Conservation (phyloP, 1,139 yeast genomes). For the Debaryomyces psychrophilus region DNA sequence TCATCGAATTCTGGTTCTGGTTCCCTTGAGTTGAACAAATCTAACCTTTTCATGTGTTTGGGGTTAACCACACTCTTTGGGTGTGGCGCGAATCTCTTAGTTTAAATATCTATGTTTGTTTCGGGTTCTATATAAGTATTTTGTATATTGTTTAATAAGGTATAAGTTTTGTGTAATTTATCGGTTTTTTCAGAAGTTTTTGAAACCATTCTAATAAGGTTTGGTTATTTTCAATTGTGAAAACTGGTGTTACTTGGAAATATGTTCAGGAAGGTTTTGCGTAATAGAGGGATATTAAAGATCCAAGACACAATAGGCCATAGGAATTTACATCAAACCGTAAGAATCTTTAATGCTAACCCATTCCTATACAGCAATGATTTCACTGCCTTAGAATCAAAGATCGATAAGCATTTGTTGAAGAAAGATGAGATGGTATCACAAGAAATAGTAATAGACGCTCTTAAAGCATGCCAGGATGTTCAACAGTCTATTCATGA, state of each 20-base stretch:
- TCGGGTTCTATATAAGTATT: slow-evolving; percentile 1
- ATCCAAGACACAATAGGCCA: not conserved
- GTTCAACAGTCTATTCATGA: slow-evolving; percentile 23
- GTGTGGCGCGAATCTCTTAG: slow-evolving; percentile 1
- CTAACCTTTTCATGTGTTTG: slow-evolving; percentile 2
- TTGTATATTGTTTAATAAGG: not conserved
- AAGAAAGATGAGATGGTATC: slow-evolving; percentile 7
- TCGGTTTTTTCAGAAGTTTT: slow-evolving; percentile 2
- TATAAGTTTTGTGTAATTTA: slow-evolving; percentile 1
- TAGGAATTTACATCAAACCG: slow-evolving; percentile 6
- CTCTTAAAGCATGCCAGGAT: slow-evolving; percentile 28
- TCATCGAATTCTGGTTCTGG: slow-evolving; percentile 5
- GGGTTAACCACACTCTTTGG: slow-evolving; percentile 6
- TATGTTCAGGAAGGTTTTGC: slow-evolving; percentile 3
- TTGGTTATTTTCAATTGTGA: not conserved
- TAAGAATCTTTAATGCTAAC: slow-evolving; percentile 1
- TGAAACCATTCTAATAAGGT: not conserved
- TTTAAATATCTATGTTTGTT: not conserved
- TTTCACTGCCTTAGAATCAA: slow-evolving; percentile 10
- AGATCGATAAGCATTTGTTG: slow-evolving; percentile 16
- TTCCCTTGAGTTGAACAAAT: slow-evolving; percentile 7
- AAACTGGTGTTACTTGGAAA: not conserved
- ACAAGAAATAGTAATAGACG: slow-evolving; percentile 19
- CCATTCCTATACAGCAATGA: slow-evolving; percentile 21
- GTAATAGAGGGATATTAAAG: not conserved